phyloP scores from a whole-genome alignment of 176 grass and related monocot genomes.

The Aegilops longissima region DNA sequence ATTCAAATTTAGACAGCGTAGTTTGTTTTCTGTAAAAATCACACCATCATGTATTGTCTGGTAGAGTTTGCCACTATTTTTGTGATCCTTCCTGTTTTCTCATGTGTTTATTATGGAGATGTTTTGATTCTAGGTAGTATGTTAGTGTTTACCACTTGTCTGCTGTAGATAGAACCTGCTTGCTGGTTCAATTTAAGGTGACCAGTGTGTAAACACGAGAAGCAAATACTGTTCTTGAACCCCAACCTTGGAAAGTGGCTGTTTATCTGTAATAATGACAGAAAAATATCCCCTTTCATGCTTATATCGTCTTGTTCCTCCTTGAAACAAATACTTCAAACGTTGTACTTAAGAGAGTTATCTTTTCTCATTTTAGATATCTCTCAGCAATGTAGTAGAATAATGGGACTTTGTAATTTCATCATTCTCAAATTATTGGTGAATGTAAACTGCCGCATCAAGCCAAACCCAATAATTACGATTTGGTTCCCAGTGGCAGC shows the following conservation, averaged over 20 bases:
- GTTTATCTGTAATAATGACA: neutral
- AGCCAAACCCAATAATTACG: neutral
- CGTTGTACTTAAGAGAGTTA: neutral
- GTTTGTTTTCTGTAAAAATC: neutral
- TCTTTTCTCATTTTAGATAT: neutral
- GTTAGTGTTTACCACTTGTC: conserved; percentile 7
- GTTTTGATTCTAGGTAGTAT: conserved; percentile 7
- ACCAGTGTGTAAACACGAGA: neutral
- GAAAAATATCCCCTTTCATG: neutral
- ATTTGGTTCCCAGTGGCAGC: neutral
- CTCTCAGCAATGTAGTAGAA: neutral
- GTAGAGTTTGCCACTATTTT: neutral
- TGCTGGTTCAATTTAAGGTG: neutral
- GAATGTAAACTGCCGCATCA: neutral
- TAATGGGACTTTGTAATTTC: conserved; percentile 5
- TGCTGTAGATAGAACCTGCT: neutral
- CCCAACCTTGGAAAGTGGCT: neutral
- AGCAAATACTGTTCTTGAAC: neutral
- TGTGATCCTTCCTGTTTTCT: neutral
- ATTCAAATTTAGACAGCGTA: neutral
- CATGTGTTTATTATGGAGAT: neutral
- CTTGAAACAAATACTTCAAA: neutral
- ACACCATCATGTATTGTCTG: neutral
- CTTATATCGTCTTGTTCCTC: neutral
- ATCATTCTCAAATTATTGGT: conserved; percentile 9